Conservation (phyloP, 164 flowering plant genomes). For the Berberis thunbergii region DNA sequence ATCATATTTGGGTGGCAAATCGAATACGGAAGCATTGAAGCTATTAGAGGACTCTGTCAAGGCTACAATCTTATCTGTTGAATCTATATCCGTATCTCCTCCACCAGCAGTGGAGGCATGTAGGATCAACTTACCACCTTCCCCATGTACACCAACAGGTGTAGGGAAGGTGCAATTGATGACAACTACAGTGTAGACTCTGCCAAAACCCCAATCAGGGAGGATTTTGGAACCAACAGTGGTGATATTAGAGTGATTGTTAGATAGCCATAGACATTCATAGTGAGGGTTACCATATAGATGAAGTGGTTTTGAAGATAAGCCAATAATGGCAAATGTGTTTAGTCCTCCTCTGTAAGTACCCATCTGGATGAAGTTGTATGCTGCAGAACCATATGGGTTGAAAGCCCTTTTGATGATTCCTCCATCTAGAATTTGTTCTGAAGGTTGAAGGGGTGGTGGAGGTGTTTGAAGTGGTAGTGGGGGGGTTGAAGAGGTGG, state of each 20-base stretch:
- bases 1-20: conserved; percentile 38
- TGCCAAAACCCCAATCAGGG: conserved; percentile 94
- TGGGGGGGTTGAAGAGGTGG: conserved; percentile 10
- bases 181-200: conserved; percentile 83
- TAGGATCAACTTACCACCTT: conserved; percentile 53
- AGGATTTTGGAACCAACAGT: conserved; percentile 38
- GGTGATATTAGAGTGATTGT: conserved; percentile 5
- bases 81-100: conserved; percentile 20
- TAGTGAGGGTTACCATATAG: conserved; percentile 34
- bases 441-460: conserved; percentile 5
- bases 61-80: not conserved
- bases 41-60: not conserved
- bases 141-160: conserved; percentile 33
- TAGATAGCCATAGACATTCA: conserved; percentile 54
- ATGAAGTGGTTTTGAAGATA: conserved; percentile 50
- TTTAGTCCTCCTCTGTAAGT: conserved; percentile 77
- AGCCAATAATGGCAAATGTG: conserved; percentile 46
- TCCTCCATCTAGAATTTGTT: conserved; percentile 21
- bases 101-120: conserved; percentile 50
- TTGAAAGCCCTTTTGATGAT: conserved; percentile 47
- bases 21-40: not conserved
- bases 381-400: conserved; percentile 65
- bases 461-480: conserved; percentile 12
- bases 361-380: conserved; percentile 75
- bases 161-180: conserved; percentile 71